A percentile compares a stretch with the other conserved stretches of the same genome.
phyloP scores from a whole-genome alignment of 1,284 basidiomycete genomes.

The Meira nashicola region DNA sequence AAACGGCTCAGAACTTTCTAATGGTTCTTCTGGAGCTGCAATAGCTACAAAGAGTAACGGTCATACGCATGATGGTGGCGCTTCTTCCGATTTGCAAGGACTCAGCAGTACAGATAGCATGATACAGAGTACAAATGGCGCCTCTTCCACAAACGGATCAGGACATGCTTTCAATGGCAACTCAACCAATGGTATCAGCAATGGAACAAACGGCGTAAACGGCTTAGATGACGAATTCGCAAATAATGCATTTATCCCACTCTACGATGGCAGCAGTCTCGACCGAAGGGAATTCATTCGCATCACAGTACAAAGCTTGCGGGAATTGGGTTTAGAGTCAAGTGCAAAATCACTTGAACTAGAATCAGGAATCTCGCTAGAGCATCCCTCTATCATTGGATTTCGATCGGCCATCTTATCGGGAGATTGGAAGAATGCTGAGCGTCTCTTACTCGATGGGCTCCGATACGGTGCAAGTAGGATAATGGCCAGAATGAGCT shows the following conservation, averaged over 20 bases:
- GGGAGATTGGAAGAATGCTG: constrained; percentile 78
- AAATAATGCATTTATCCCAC: constrained; percentile 45
- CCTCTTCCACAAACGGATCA: neutral
- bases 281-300: constrained; percentile 87
- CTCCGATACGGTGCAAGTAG: constrained; percentile 32
- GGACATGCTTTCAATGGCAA: neutral
- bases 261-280: constrained; percentile 55
- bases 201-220: neutral
- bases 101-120: no score
- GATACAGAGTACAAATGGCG: neutral
- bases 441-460: constrained; percentile 62
- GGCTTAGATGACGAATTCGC: neutral
- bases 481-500: constrained; percentile 15
- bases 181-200: neutral
- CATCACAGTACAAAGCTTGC: constrained; percentile 79
- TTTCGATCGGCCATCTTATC: constrained; percentile 77
- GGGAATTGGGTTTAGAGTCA: constrained; percentile 89
- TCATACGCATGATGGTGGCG: no score
- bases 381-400: constrained; percentile 70
- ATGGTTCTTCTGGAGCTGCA: no score
- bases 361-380: constrained; percentile 86
- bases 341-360: constrained; percentile 80
- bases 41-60: no score
- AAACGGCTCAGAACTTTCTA: no score
- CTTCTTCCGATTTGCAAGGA: no score